A percentile compares a stretch with the other conserved stretches of the same genome.
phyloP scores from a whole-genome alignment of 176 grass and related monocot genomes.

The Carex myosuroides region DNA sequence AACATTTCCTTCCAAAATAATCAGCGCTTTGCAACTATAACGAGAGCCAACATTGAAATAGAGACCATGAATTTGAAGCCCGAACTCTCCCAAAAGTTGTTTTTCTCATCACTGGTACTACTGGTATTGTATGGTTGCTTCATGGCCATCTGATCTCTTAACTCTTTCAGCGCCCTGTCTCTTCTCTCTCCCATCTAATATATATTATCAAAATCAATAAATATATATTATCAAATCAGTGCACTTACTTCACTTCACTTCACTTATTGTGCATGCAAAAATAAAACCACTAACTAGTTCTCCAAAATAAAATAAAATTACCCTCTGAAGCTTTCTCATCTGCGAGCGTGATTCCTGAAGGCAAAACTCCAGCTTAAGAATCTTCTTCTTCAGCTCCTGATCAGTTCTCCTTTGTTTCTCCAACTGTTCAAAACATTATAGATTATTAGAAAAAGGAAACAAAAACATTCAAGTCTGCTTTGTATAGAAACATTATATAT shows the following conservation, averaged over 20 bases:
- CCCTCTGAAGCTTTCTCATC: conserved; percentile 80
- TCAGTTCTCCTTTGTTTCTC: conserved; percentile 71
- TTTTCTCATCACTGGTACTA: conserved; percentile 4
- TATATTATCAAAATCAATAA: no score
- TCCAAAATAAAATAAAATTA: conserved; percentile 19
- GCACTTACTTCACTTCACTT: not conserved
- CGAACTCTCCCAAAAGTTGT: conserved; percentile 70
- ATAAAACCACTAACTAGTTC: no score
- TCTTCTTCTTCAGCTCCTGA: conserved; percentile 82
- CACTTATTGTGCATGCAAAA: no score
- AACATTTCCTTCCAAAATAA: not conserved
- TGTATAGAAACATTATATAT: not conserved
- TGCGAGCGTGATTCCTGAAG: conserved; percentile 89
- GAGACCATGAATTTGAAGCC: conserved; percentile 81
- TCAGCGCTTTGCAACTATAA: conserved; percentile 59
- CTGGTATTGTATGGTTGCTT: conserved; percentile 20
- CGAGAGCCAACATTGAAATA: conserved; percentile 62
- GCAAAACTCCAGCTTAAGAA: conserved; percentile 96
- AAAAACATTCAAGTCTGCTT: no score
- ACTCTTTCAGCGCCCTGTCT: conserved; percentile 76
- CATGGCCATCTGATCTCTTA: conserved; percentile 67
- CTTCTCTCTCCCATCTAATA: conserved; percentile 74
- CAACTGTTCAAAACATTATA: conserved; percentile 30
- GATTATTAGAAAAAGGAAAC: conserved; percentile 3
- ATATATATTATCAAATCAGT: not conserved